These are phyloP conservation scores for Penicillium sp. DNA, from an alignment of 2,329 filamentous ascomycete species.

Conservation along the genomic window DNA sequence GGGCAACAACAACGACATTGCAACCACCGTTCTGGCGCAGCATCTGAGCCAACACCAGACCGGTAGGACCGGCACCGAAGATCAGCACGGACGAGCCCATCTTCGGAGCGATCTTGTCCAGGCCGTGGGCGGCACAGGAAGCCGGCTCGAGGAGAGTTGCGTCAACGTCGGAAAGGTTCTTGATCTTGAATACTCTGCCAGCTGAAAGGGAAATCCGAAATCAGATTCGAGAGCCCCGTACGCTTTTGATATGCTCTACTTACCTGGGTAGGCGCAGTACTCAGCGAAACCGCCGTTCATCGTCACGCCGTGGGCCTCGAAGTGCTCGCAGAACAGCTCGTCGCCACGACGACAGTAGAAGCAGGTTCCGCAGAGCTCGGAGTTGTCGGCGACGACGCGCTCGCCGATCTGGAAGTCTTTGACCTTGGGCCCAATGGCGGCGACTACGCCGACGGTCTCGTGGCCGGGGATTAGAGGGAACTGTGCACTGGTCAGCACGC, in stretches of 20 bases:
- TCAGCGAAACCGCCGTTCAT: slow-evolving; percentile 71
- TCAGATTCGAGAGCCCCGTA: not conserved
- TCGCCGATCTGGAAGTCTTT: slow-evolving; percentile 60
- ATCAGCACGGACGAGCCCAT: slow-evolving; percentile 64
- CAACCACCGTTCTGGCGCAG: slow-evolving; percentile 65
- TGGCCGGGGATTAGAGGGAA: slow-evolving; percentile 67
- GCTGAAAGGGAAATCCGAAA: slow-evolving; percentile 27
- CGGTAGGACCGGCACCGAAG: slow-evolving; percentile 67
- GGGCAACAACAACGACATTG: slow-evolving; percentile 67
- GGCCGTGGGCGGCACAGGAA: slow-evolving; percentile 67
- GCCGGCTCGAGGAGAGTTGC: slow-evolving; percentile 69
- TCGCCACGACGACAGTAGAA: slow-evolving; percentile 70
- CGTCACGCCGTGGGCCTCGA: slow-evolving; percentile 57
- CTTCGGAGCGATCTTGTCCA: slow-evolving; percentile 66
- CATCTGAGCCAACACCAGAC: slow-evolving; percentile 63
- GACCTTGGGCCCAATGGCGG: slow-evolving; percentile 57
- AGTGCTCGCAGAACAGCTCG: slow-evolving; percentile 65
- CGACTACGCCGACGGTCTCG: slow-evolving; percentile 65
- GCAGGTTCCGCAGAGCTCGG: slow-evolving; percentile 65
- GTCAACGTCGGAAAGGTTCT: slow-evolving; percentile 65
- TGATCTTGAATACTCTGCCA: slow-evolving; percentile 62
- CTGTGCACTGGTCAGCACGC: slow-evolving; percentile 29
- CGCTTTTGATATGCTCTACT: not conserved
- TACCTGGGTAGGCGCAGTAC: slow-evolving; percentile 56
- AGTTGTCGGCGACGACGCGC: slow-evolving; percentile 56